Base-by-base conservation (phyloP, 805 yeast genomes). In the Metschnikowia rubicola region DNA sequence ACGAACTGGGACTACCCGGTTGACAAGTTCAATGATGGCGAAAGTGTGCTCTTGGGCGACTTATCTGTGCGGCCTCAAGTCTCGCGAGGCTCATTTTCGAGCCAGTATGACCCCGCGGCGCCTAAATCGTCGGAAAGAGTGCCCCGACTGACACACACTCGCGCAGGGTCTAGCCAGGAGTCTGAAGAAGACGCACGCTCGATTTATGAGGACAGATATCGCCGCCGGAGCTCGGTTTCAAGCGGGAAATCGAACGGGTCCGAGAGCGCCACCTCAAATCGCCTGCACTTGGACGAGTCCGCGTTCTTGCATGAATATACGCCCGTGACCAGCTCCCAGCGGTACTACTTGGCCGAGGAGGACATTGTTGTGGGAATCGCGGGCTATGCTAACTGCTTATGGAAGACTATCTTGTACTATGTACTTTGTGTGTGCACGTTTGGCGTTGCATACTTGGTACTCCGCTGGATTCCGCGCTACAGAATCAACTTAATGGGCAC, bases 331-430 rank as follows among this genome's bases (percentile, higher is more conserved):
- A 70, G 70, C 46, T 77, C 74, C 54, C 99, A 94, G 66, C 75
- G 97, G 47, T 89, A 87, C 64, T 94, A 92, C 64, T 79, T 94
- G 51, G 91, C 97, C 0, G 98, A 94, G 64, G 99, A 94, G 63
- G 99, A 94, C 70, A 71, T 94, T 59, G 92, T 92, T 10, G 79
- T 94, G 50, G 97, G 96, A 51, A 86, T 94, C 52, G 99, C 97
- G 0, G 98, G 98, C 4, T 94, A 88, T 64, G 66, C 66, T 44
- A 79, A 83, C 12, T 78, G 83, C 10, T 60, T 60, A 40, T 44
- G 74, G 54, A 79, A 82, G 51, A 58, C 66, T 4, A 35, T 68
- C 0, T 12, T 77, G 0, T 90, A 84, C 61, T 76, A 79, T 50
- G 11, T 77, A 0, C 48, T 86, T 2, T 84, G 89, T 50, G 43